Evolutionary conservation across 2,329 filamentous ascomycete species (phyloP).

Genomic region (Proliferodiscus dingleyae): DNA sequence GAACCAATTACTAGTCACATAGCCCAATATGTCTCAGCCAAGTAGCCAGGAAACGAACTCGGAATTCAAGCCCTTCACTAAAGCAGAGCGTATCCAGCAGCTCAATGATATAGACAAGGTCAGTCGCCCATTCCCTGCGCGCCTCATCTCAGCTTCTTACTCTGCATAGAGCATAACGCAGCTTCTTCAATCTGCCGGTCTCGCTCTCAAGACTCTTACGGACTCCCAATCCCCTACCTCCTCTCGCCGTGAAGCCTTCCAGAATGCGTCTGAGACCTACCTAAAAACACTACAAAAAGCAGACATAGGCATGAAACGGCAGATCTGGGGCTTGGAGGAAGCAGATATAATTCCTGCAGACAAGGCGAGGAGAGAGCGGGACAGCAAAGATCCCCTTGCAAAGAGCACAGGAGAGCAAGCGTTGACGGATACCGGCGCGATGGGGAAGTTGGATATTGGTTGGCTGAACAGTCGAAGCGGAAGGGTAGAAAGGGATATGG

Average conservation of each 20-base stretch:
- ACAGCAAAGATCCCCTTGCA: slow-evolving; percentile 1
- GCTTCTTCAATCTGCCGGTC: slow-evolving; percentile 54
- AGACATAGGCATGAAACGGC: slow-evolving; percentile 67
- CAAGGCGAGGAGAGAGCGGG: slow-evolving; percentile 25
- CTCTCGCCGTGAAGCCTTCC: slow-evolving; percentile 42
- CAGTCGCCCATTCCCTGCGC: no score
- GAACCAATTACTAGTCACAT: not conserved
- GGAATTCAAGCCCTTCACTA: slow-evolving; percentile 49
- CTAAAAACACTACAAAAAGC: slow-evolving; percentile 69
- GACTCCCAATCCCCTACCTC: slow-evolving; percentile 19
- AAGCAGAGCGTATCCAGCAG: slow-evolving; percentile 74
- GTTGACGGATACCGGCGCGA: slow-evolving; percentile 41
- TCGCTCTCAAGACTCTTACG: slow-evolving; percentile 60
- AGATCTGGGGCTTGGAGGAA: slow-evolving; percentile 77
- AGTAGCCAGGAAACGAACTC: slow-evolving; percentile 11
- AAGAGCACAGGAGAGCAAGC: no score
- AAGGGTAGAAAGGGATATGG: slow-evolving; percentile 77
- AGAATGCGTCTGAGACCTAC: slow-evolving; percentile 60
- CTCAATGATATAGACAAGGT: slow-evolving; percentile 74
- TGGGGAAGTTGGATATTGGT: slow-evolving; percentile 68
- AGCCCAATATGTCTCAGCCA: slow-evolving; percentile 11
- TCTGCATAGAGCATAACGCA: slow-evolving; percentile 31
- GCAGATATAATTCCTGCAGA: slow-evolving; percentile 61
- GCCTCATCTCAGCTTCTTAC: not conserved
- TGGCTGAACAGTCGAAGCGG: slow-evolving; percentile 85